phyloP scores from a whole-genome alignment of 257 asterid species.

The Orobanche coerulescens region DNA sequence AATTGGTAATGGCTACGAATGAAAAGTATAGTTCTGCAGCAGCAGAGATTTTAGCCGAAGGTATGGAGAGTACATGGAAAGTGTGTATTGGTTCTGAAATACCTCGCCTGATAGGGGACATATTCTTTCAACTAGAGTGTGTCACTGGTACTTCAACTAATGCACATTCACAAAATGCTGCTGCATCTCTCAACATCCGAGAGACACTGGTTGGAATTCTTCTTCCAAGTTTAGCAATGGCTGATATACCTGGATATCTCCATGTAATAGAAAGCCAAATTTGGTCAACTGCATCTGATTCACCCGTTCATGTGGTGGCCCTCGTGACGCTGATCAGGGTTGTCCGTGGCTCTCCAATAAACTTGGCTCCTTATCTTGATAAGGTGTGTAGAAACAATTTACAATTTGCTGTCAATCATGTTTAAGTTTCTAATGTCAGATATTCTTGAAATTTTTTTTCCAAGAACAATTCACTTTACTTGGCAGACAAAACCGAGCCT shows the following conservation, averaged over 20 bases:
- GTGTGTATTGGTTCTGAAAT: constrained; percentile 65
- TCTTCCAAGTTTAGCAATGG: constrained; percentile 93
- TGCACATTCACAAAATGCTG: constrained; percentile 33
- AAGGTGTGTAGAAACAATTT: constrained; percentile 62
- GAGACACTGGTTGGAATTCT: constrained; percentile 74
- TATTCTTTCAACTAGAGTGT: constrained; percentile 94
- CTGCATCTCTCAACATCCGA: constrained; percentile 44
- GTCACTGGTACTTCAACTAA: constrained; percentile 59
- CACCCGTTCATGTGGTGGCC: constrained; percentile 84
- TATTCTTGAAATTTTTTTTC: constrained; percentile 10
- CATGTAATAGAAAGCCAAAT: constrained; percentile 85
- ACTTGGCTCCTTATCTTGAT: constrained; percentile 74
- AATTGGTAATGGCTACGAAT: constrained; percentile 83
- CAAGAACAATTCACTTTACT: not conserved
- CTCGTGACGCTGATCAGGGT: constrained; percentile 83
- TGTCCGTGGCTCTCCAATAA: constrained; percentile 84
- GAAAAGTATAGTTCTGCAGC: constrained; percentile 84
- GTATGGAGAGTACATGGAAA: constrained; percentile 96
- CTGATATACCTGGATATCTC: constrained; percentile 77
- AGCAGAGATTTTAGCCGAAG: constrained; percentile 97
- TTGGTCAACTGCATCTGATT: constrained; percentile 99
- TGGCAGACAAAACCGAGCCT: no score
- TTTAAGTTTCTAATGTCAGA: constrained; percentile 3
- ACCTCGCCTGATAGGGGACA: constrained; percentile 71
- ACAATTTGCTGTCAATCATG: not conserved